Conservation (phyloP, 129 eudicot genomes). For the Ambrosia trifida region DNA sequence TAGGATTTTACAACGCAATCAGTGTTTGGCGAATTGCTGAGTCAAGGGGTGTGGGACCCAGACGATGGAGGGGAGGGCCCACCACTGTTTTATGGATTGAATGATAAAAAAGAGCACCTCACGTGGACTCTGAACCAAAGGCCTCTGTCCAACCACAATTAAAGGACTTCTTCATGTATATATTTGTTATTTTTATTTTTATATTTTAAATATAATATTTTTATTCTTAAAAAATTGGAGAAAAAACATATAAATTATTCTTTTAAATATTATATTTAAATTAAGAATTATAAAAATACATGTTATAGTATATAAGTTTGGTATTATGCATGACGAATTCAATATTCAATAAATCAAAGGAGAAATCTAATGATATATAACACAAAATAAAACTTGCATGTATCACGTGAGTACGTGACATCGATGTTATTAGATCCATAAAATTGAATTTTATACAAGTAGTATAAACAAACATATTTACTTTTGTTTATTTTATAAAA, state of each 20-base stretch:
- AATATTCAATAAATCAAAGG: too few relatives aligned
- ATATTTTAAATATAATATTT: not conserved
- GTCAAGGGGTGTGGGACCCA: conserved; percentile 31
- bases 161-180: conserved; percentile 20
- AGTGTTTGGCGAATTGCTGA: conserved; percentile 27
- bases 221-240: too few relatives aligned
- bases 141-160: conserved; percentile 78
- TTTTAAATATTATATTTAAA: too few relatives aligned
- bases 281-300: too few relatives aligned
- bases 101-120: conserved; percentile 99
- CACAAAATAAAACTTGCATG: too few relatives aligned
- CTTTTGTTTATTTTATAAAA: not conserved
- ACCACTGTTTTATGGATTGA: conserved; percentile 87
- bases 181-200: not conserved
- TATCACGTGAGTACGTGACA: not conserved
- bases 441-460: not conserved
- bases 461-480: not conserved
- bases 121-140: conserved; percentile 98
- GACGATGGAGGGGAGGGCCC: conserved; percentile 34
- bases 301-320: too few relatives aligned
- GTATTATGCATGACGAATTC: too few relatives aligned
- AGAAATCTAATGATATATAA: too few relatives aligned
- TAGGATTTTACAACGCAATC: conserved; percentile 26
- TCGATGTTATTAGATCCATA: not conserved
- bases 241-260: too few relatives aligned